phyloP scores from a whole-genome alignment of 1,284 basidiomycete species.

The Pascua sp. region DNA sequence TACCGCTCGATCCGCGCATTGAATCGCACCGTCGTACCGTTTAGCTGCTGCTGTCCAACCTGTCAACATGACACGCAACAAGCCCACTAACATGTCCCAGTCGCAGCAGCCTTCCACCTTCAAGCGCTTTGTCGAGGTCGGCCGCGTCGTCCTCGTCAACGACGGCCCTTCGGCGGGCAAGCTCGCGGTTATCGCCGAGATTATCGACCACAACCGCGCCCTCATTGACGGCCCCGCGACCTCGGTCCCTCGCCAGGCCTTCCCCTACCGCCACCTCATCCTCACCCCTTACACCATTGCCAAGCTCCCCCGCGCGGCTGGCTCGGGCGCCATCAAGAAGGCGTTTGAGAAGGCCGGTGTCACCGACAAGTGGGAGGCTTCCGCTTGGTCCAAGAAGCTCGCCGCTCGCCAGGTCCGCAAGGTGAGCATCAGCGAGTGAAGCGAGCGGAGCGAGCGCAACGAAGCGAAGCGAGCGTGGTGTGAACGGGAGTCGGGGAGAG shows the following conservation, averaged over 20 bases:
- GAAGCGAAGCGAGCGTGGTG: background rate
- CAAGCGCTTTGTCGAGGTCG: conserved; percentile 97
- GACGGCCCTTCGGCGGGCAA: conserved; percentile 79
- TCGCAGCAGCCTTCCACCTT: conserved; percentile 68
- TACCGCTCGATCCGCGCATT: background rate
- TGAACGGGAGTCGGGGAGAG: too few species aligned
- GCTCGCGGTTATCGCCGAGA: conserved; percentile 93
- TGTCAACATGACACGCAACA: background rate
- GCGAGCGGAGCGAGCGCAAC: background rate
- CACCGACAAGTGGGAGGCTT: conserved; percentile 64
- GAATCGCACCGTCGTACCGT: background rate
- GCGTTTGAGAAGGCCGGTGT: conserved; percentile 65
- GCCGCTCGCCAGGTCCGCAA: conserved; percentile 72
- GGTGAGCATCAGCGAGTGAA: conserved; percentile 35
- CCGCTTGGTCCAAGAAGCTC: conserved; percentile 88
- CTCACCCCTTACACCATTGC: conserved; percentile 84
- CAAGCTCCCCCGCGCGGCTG: conserved; percentile 82
- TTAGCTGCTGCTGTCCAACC: background rate
- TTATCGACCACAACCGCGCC: conserved; percentile 98
- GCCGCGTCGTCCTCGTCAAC: conserved; percentile 96
- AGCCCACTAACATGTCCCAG: conserved; percentile 9
- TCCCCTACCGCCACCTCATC: conserved; percentile 86
- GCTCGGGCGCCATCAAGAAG: conserved; percentile 79
- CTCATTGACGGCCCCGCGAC: conserved; percentile 92
- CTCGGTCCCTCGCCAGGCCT: conserved; percentile 84